These are phyloP conservation scores for Imleria badia DNA, from an alignment of 768 basidiomycete genomes.

Conservation along the genomic window DNA sequence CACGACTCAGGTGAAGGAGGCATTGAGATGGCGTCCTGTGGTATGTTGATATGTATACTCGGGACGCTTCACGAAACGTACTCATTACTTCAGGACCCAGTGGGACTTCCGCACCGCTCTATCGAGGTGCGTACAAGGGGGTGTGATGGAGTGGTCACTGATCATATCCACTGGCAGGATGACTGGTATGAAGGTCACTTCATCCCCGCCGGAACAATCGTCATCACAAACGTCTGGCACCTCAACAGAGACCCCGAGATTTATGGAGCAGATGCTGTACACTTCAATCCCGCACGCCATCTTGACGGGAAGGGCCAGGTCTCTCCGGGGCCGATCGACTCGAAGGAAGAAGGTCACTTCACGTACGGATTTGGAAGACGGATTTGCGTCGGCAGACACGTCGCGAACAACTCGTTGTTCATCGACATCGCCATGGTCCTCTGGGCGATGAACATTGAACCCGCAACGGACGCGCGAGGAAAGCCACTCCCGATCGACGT, in stretches of 20 bases:
- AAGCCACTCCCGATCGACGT: conserved; percentile 3
- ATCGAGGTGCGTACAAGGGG: neutral
- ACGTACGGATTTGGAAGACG: conserved; percentile 8
- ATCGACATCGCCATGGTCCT: conserved; percentile 33
- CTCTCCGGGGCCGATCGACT: neutral
- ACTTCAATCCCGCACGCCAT: conserved; percentile 40
- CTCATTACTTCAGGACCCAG: neutral
- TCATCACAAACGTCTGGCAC: conserved; percentile 15
- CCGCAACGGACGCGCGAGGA: conserved; percentile 1
- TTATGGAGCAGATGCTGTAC: conserved; percentile 47
- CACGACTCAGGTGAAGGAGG: conserved; percentile 2
- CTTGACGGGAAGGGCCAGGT: neutral
- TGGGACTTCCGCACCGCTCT: conserved; percentile 6
- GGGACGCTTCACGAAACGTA: neutral
- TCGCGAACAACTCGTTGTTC: conserved; percentile 36
- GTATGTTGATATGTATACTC: neutral
- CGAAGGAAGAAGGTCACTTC: conserved; percentile 18
- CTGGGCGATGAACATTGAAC: conserved; percentile 23
- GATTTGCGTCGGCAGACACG: conserved; percentile 34
- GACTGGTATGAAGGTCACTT: conserved; percentile 24
- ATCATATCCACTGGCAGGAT: conserved; percentile 10
- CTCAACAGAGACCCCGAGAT: conserved; percentile 40
- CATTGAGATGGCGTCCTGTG: conserved; percentile 8
- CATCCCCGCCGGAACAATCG: conserved; percentile 21
- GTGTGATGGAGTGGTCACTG: neutral